Evolutionary conservation across 140 eudicot species (phyloP), one percentile per base, ranked within the genome.

Genomic region (Oenanthe javanica): DNA sequence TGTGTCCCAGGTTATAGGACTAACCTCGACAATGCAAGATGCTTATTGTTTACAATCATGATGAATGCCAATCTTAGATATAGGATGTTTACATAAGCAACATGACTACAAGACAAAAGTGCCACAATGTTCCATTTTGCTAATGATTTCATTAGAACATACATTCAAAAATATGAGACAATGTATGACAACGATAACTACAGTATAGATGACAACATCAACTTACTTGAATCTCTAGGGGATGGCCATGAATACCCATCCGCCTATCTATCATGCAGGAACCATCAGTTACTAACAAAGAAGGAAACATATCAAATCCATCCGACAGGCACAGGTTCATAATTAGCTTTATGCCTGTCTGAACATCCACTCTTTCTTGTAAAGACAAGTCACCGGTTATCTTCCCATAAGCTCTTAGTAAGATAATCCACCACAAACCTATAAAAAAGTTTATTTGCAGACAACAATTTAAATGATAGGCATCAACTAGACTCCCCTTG

Each of bases 221-320:
- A 73, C 94, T 81, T 82, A 94, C 96, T 86, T 90, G 96, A 81
- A 95, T 95, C 83, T 95, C 97, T 43, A 95, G 76, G 49, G 99
- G 99, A 84, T 95, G 99, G 36, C 97, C 99, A 87, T 94, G 97
- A 79, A 95, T 95, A 82, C 99, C 98, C 97, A 95, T 90, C 55
- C 99, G 87, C 52, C 99, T 84, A 88, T 95, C 99, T 78, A 95
- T 95, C 99, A 95, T 95, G 77, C 99, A 95, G 16, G 99, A 95
- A 43, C 99, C 98, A 87, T 95, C 98, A 75, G 99, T 95, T 77
- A 92, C 99, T 61, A 95, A 85, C 72, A 95, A 86, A 73, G 99
- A 85, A 49, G 99, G 99, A 81, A 95, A 95, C 97, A 95, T 95
- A 86, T 95, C 99, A 77, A 95, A 95, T 23, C 99, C 99, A 86